Evolutionary conservation across 1,139 yeast genomes (phyloP), one percentile per base, ranked within the genome.

Genomic region (Hansenula anomala): DNA sequence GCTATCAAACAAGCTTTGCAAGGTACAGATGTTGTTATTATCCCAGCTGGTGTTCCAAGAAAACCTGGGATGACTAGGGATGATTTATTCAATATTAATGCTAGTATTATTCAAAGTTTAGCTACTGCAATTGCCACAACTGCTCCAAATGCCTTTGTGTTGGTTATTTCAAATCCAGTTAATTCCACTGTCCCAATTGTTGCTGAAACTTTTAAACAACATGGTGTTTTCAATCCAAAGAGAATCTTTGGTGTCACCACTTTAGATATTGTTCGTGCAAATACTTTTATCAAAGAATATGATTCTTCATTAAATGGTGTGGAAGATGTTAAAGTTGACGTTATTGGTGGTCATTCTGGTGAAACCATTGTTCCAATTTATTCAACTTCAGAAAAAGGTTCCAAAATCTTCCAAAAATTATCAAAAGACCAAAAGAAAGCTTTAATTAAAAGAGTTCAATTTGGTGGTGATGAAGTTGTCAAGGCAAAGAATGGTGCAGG

Each of bases 21-120:
- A 30, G 78, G 72, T 15, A 61, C 84, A 4, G 75, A 79, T 44
- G 62, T 82, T 44, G 87, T 80, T 22, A 64, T 81, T 31, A 80
- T 80, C 39, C 88, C 89, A n/a, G 89, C 89, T n/a, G 90, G 89
- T 39, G 80, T 82, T 14, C 88, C 89, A 37, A 73, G 89, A 60
- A 81, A 81, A 56, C 88, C 89, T 13, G 89, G 89, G 17, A 81
- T 81, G 88, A 78, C 88, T 23, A 71, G 90, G 57, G 87, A 82
- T 46, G 89, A 82, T 59, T 69, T 82, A 52, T 82, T 82, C 64
- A 80, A 78, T 56, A 79, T 80, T 58, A 82, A 82, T 60, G 89
- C 88, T 3, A 74, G 78, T 11, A 82, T 82, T 49, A 75, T 82
- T 43, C 69, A 78, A 53, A 74, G 71, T 42, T 68, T 81, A 56